Base-by-base conservation (phyloP, 192 early-diverging fungal species). In the Mycoemilia scoparia region DNA sequence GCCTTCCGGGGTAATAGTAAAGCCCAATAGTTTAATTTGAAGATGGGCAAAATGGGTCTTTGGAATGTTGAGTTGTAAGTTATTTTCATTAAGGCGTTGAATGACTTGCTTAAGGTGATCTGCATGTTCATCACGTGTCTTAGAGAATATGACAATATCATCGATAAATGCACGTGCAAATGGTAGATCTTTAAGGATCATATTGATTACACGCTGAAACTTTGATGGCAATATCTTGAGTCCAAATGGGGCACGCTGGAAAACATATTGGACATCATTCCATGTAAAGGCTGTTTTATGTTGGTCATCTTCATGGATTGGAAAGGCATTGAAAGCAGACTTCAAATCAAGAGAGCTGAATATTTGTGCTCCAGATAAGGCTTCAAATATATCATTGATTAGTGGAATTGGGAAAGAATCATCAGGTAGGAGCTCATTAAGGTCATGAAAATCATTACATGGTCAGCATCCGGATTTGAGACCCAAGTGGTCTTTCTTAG, bases 271-370 rank as follows among this genome's bases (percentile, higher is more conserved):
- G 21, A 9, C 9, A 12, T 20, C 9, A 1, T 9, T 10, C 43
- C 34, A 45, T 1, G 43, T 36, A 21, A 45, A 45, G 13, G 43
- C 43, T 10, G 43, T 45, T 23, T 45, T 45, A 21, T 16, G 28
- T 15, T 38, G 43, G 20, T 35, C 27, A 3, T 25, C 34, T 29
- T 12, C 7, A 3, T 15, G 21, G 24, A 45, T 23, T 14, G 28
- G 24, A 2, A 45, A 34, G 14, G 14, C 8, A 12, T 34, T 13
- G 32, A 16, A 34, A 18, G 32, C 32, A 16, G 32, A 34, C 14
- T 34, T 34, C 7, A 34, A 18, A 14, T 34, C 32, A 7, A 34
- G 14, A 7, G 32, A 8, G 32, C 14, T 16, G 32, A 34, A 34
- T 9, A 8, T 8, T 6, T 6, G 7, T 9, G 32, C 32, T 7